Evolutionary conservation across 2,329 filamentous ascomycete species (phyloP), one percentile per base, ranked within the genome.

Genomic region (Aureobasidium sp.): DNA sequence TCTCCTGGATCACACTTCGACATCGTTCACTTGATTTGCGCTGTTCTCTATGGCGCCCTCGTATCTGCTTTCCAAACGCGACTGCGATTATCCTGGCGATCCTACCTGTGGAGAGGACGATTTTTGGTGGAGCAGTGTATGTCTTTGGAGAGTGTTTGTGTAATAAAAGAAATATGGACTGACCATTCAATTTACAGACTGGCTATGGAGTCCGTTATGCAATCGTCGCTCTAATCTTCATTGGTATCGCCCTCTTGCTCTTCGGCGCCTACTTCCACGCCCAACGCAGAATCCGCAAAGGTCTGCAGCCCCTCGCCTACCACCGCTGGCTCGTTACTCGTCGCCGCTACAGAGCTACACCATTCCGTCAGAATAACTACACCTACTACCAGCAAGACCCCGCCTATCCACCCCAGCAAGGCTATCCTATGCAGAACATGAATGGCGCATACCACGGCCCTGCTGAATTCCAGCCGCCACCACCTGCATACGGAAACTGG

Each of bases 181-280:
- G 7, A 48, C 15, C 2, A 17, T 32, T 41, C 7, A 2, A 10
- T n/a, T 20, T 8, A 43, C n/a, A 88, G 85, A 81, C 80, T 39
- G 87, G 84, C 62, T 74, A 81, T 62, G 86, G 87, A 63, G 78
- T 91, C 69, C 89, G 90, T 74, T 93, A 88, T 84, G 79, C 82
- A 51, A 75, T 93, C 64, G 84, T 92, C 70, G 81, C 83, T 64
- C 76, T 78, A 65, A 71, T 93, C 66, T 77, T 89, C 68, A 63
- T 81, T 61, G 62, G 85, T 64, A 74, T 90, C 69, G 72, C 84
- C 59, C 68, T 79, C 46, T 90, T 86, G 79, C 78, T 92, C 69
- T 67, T 89, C 60, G 79, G 84, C 63, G 88, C 88, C 64, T 88
- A 88, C 72, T 75, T 83, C 51, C 90, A 93, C 74, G 90, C 89